phyloP scores from a whole-genome alignment of 495 filamentous ascomycete genomes.

The Neurospora pannonica region DNA sequence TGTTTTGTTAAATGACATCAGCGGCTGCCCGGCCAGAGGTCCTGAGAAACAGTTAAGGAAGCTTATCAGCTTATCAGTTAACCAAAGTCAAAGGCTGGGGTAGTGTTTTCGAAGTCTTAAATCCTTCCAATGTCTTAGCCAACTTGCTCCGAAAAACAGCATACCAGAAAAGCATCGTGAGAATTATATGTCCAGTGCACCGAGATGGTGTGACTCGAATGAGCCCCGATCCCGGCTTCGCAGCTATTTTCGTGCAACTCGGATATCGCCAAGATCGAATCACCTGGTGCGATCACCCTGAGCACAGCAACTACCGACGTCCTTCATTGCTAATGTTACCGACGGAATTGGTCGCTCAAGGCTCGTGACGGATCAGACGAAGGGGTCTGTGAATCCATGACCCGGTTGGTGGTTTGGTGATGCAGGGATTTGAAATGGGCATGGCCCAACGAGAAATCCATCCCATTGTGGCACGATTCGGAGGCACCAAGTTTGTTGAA shows the following conservation, averaged over 20 bases:
- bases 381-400: neutral
- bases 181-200: neutral
- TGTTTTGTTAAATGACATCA: neutral
- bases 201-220: neutral
- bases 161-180: neutral
- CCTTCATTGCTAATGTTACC: neutral
- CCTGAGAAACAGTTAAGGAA: neutral
- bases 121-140: neutral
- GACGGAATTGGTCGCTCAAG: neutral
- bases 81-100: neutral
- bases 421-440: neutral
- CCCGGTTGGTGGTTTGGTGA: neutral
- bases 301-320: neutral
- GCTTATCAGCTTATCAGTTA: neutral
- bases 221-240: neutral
- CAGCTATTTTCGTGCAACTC: neutral
- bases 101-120: neutral
- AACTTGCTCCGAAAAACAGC: neutral
- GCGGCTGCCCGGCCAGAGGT: neutral
- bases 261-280: neutral
- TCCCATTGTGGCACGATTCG: neutral
- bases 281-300: neutral
- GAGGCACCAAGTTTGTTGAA: neutral
- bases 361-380: neutral
- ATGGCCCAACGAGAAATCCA: neutral